These are phyloP conservation scores for Zopfochytrium polystomum DNA, from an alignment of 371 early-diverging fungal species.

Conservation along the genomic window DNA sequence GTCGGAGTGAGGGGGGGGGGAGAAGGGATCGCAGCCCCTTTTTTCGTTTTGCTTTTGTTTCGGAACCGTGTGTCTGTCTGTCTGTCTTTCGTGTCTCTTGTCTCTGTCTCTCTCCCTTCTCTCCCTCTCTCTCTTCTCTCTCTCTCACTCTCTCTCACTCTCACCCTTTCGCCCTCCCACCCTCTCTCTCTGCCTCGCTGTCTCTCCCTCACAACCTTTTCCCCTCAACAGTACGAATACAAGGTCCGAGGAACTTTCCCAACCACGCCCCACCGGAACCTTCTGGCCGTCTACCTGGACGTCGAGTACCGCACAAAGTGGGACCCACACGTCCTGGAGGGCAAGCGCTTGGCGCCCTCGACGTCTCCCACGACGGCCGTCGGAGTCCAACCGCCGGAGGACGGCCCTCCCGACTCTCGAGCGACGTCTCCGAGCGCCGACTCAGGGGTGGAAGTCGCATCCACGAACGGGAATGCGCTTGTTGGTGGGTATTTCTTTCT, in stretches of 20 bases:
- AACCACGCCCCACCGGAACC: not conserved
- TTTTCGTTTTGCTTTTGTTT: too few relatives aligned
- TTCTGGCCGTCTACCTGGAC: constrained; percentile 21
- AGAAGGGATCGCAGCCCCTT: too few relatives aligned
- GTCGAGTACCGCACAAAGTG: constrained; percentile 14
- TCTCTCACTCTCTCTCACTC: too few relatives aligned
- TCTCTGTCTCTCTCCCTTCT: too few relatives aligned
- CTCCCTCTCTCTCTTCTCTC: too few relatives aligned
- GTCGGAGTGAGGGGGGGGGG: too few relatives aligned
- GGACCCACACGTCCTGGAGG: constrained; percentile 21
- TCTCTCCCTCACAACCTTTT: too few relatives aligned
- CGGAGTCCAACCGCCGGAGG: not conserved
- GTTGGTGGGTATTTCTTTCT: constrained; percentile 7
- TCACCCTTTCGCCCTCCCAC: too few relatives aligned
- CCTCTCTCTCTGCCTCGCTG: too few relatives aligned
- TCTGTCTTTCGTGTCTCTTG: too few relatives aligned
- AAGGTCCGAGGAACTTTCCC: constrained; percentile 14
- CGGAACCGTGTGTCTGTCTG: too few relatives aligned
- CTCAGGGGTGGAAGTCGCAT: constrained; percentile 12
- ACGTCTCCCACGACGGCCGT: not conserved
- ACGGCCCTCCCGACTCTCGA: not conserved
- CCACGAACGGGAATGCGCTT: not conserved
- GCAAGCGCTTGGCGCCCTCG: not conserved
- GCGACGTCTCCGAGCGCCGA: constrained; percentile 13
- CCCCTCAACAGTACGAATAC: constrained; percentile 23